These are phyloP conservation scores for Acrocalymma vagum DNA, from an alignment of 2,329 filamentous ascomycete species.

Conservation along the genomic window DNA sequence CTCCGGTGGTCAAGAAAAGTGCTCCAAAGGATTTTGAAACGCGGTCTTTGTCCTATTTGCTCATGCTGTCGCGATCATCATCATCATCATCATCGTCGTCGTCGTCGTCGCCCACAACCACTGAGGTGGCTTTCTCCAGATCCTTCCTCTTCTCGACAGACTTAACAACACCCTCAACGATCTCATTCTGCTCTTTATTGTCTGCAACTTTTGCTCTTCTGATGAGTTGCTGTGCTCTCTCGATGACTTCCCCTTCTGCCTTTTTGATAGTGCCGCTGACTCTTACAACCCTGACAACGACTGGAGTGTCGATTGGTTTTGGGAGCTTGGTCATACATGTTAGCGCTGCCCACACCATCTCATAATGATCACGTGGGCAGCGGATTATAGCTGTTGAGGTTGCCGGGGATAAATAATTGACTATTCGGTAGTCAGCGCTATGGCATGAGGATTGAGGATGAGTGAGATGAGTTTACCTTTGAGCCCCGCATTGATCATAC, in stretches of 20 bases:
- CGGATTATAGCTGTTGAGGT: slow-evolving; percentile 94
- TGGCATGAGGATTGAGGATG: background rate
- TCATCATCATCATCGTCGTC: slow-evolving; percentile 16
- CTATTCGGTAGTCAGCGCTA: slow-evolving; percentile 53
- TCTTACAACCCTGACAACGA: slow-evolving; percentile 83
- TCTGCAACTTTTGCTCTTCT: slow-evolving; percentile 67
- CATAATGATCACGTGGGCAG: slow-evolving; percentile 81
- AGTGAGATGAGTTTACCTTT: slow-evolving; percentile 61
- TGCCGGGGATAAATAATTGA: slow-evolving; percentile 92
- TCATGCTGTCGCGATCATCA: slow-evolving; percentile 29
- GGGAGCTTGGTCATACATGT: slow-evolving; percentile 80
- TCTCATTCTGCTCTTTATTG: slow-evolving; percentile 10
- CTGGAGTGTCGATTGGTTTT: slow-evolving; percentile 66
- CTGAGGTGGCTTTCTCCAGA: slow-evolving; percentile 12
- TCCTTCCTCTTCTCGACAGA: slow-evolving; percentile 29
- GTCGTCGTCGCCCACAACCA: slow-evolving; percentile 13
- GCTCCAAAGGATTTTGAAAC: too few relatives aligned
- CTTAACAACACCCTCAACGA: slow-evolving; percentile 32
- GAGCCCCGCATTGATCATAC: slow-evolving; percentile 74
- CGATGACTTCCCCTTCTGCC: slow-evolving; percentile 87
- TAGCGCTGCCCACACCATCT: slow-evolving; percentile 88
- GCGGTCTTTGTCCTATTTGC: too few relatives aligned
- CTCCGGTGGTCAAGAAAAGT: too few relatives aligned
- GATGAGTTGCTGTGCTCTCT: slow-evolving; percentile 76
- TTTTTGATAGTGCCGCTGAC: slow-evolving; percentile 95